These are phyloP conservation scores for Omphalotus guepiniiformis DNA, from an alignment of 768 basidiomycete genomes.

Conservation along the genomic window DNA sequence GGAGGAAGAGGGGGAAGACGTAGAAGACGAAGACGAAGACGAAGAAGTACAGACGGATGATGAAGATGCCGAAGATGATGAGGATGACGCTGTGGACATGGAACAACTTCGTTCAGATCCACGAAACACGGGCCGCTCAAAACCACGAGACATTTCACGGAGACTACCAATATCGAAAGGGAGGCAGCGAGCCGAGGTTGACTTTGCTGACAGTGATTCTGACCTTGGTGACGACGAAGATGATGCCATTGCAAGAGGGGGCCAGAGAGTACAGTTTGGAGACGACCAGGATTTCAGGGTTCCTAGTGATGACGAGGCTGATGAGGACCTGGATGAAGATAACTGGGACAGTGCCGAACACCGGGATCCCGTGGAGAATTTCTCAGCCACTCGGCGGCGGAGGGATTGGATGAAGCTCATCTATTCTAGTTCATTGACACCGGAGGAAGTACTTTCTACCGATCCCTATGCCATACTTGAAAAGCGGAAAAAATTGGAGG, in stretches of 20 bases:
- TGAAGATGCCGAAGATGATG: conserved; percentile 30
- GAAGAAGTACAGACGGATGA: conserved; percentile 20
- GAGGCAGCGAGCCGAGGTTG: conserved; percentile 40
- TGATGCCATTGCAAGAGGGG: conserved; percentile 21
- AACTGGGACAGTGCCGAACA: no score
- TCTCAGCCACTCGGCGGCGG: conserved; percentile 39
- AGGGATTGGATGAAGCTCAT: conserved; percentile 86
- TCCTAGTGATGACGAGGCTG: neutral
- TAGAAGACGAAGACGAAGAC: conserved; percentile 26
- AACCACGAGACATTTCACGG: conserved; percentile 41
- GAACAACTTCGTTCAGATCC: conserved; percentile 16
- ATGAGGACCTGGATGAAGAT: neutral
- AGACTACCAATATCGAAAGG: conserved; percentile 30
- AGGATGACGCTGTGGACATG: conserved; percentile 20
- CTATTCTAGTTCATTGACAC: conserved; percentile 65
- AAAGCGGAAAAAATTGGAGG: conserved; percentile 20
- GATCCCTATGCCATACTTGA: conserved; percentile 5
- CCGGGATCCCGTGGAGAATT: no score
- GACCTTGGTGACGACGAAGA: conserved; percentile 53
- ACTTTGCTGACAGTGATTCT: conserved; percentile 79
- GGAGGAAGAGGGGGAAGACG: conserved; percentile 27
- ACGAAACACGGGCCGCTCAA: conserved; percentile 48
- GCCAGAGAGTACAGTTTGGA: conserved; percentile 37
- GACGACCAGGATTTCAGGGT: conserved; percentile 43
- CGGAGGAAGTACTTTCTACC: conserved; percentile 56